phyloP scores from a whole-genome alignment of 148 eudicot genomes.

The Dysphania ambrosioides region DNA sequence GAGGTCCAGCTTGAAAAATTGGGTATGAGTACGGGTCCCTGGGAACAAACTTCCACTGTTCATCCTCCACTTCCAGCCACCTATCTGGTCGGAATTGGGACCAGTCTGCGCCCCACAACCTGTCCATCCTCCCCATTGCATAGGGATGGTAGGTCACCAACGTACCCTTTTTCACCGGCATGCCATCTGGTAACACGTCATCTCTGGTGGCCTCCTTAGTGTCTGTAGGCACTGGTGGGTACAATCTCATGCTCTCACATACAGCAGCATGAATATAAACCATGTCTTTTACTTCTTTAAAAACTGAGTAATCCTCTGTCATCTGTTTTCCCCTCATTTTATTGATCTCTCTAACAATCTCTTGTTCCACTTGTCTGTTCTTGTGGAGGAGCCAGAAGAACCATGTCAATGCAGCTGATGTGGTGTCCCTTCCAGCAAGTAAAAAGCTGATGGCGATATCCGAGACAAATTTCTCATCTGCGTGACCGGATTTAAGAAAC shows the following conservation, averaged over 20 bases:
- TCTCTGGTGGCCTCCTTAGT: constrained; percentile 27
- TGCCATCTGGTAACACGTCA: constrained; percentile 44
- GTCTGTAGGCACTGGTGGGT: constrained; percentile 45
- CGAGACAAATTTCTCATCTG: constrained; percentile 35
- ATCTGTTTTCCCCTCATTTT: constrained; percentile 6
- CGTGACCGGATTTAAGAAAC: constrained; percentile 37
- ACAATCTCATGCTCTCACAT: constrained; percentile 49
- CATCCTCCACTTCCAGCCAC: constrained; percentile 31
- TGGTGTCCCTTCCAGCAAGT: constrained; percentile 46
- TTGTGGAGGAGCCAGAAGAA: constrained; percentile 40
- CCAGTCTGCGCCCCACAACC: constrained; percentile 43
- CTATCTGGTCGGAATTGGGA: constrained; percentile 30
- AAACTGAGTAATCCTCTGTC: constrained; percentile 25
- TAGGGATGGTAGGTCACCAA: constrained; percentile 39
- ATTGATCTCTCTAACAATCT: constrained; percentile 30
- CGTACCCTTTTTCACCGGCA: constrained; percentile 35
- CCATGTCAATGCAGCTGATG: constrained; percentile 43
- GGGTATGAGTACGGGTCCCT: constrained; percentile 38
- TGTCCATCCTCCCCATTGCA: constrained; percentile 48
- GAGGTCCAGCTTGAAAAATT: constrained; percentile 53
- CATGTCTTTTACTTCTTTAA: constrained; percentile 30
- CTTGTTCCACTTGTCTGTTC: constrained; percentile 25
- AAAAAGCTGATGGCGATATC: constrained; percentile 48
- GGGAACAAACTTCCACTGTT: constrained; percentile 27
- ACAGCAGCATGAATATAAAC: constrained; percentile 39